Evolutionary conservation across 768 basidiomycete species (phyloP).

Genomic region (Boletus vermiculosoides): DNA sequence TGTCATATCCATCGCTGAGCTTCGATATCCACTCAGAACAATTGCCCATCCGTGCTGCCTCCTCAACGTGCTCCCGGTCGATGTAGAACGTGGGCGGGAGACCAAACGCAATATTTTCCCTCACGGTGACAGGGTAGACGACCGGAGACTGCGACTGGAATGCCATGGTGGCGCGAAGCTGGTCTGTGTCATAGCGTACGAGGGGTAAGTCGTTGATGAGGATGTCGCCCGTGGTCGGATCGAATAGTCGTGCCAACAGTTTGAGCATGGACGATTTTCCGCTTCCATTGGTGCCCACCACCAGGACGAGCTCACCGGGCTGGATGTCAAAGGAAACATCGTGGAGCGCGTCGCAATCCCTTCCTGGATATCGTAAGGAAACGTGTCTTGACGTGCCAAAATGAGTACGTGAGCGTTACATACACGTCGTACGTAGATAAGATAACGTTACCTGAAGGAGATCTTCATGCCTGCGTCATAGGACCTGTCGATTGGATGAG

Average conservation of each 20-base stretch:
- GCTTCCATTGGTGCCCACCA: conserved; percentile 32
- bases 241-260: conserved; percentile 49
- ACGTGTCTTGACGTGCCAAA: conserved; percentile 12
- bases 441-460: conserved; percentile 21
- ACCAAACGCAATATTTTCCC: conserved; percentile 42
- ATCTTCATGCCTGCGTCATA: conserved; percentile 26
- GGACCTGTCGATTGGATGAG: background rate
- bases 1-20: conserved; percentile 31
- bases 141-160: conserved; percentile 50
- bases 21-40: conserved; percentile 35
- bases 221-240: conserved; percentile 43
- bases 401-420: background rate
- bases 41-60: conserved; percentile 34
- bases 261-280: conserved; percentile 41
- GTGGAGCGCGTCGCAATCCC: conserved; percentile 20
- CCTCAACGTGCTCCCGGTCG: conserved; percentile 21
- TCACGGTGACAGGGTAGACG: conserved; percentile 47
- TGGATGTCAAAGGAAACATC: conserved; percentile 29
- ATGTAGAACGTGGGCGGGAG: conserved; percentile 12
- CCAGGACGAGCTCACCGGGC: conserved; percentile 31
- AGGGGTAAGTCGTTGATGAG: conserved; percentile 44
- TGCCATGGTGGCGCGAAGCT: conserved; percentile 45
- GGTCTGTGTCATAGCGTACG: conserved; percentile 35
- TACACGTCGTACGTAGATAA: background rate
- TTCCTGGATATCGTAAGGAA: conserved; percentile 25